Evolutionary conservation across 495 filamentous ascomycete species (phyloP).

Genomic region (Penicillium canariense): DNA sequence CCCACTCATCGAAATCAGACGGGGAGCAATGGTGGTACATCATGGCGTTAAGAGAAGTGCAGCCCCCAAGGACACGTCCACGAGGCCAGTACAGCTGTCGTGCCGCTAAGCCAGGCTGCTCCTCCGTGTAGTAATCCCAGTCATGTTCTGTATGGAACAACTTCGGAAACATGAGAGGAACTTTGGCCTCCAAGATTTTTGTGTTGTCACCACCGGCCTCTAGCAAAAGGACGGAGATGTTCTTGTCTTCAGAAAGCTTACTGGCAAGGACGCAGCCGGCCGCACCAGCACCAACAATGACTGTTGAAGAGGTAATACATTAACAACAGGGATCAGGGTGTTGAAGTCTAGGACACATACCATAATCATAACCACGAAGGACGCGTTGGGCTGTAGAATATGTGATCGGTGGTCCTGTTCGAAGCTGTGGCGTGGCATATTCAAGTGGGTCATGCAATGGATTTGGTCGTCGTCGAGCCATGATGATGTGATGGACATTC

Average conservation of each 20-base stretch:
- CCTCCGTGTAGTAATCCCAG: slow-evolving; percentile 25
- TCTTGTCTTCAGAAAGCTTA: slow-evolving; percentile 47
- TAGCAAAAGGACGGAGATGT: slow-evolving; percentile 44
- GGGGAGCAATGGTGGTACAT: slow-evolving; percentile 24
- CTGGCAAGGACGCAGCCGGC: slow-evolving; percentile 50
- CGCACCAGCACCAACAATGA: slow-evolving; percentile 38
- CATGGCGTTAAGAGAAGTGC: slow-evolving; percentile 22
- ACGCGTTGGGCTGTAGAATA: slow-evolving; percentile 12
- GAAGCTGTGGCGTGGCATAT: slow-evolving; percentile 19
- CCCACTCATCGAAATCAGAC: slow-evolving; percentile 26
- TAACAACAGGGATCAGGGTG: not conserved
- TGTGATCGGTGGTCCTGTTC: slow-evolving; percentile 13
- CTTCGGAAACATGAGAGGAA: slow-evolving; percentile 21
- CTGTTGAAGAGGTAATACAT: slow-evolving; percentile 2
- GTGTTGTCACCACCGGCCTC: slow-evolving; percentile 45
- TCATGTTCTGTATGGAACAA: slow-evolving; percentile 23
- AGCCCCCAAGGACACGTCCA: slow-evolving; percentile 20
- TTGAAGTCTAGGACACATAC: slow-evolving; percentile 4
- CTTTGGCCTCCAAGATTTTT: slow-evolving; percentile 23
- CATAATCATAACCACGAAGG: slow-evolving; percentile 21
- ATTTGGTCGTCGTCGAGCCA: slow-evolving; percentile 3
- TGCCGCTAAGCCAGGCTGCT: slow-evolving; percentile 17
- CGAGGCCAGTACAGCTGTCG: slow-evolving; percentile 24
- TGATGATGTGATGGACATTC: too few species aligned
- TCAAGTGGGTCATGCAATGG: slow-evolving; percentile 14